Evolutionary conservation across 257 asterid species (phyloP).

Genomic region (Plantago ovata): DNA sequence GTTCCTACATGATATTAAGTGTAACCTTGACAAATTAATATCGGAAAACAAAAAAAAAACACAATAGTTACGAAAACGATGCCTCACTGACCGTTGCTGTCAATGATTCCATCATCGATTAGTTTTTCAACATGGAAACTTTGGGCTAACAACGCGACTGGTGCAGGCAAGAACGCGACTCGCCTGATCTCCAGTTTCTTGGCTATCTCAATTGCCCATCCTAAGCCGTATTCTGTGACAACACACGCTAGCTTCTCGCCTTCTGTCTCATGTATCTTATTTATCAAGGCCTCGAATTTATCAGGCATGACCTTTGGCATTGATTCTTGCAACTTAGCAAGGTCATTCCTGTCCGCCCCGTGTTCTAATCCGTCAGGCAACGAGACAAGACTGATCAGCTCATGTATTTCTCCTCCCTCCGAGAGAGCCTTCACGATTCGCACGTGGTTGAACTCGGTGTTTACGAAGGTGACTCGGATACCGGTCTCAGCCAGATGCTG

Average conservation of each 20-base stretch:
- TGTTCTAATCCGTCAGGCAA: constrained; percentile 39
- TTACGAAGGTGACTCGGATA: constrained; percentile 34
- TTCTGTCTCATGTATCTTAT: constrained; percentile 20
- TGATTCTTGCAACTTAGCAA: constrained; percentile 20
- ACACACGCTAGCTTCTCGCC: constrained; percentile 5
- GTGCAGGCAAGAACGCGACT: constrained; percentile 10
- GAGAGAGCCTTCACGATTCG: constrained; percentile 27
- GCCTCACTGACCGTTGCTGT: constrained; percentile 14
- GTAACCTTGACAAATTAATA: neutral
- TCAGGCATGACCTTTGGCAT: constrained; percentile 27
- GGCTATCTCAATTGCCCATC: constrained; percentile 16
- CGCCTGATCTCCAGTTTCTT: constrained; percentile 12
- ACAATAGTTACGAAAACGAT: constrained; percentile 9
- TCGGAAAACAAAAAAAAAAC: neutral
- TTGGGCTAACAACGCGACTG: neutral
- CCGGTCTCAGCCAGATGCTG: constrained; percentile 28
- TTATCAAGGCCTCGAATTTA: constrained; percentile 25
- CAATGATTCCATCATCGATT: constrained; percentile 13
- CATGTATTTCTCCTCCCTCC: neutral
- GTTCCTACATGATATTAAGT: constrained; percentile 28
- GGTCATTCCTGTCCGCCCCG: constrained; percentile 32
- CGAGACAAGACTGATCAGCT: constrained; percentile 24
- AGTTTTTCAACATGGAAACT: constrained; percentile 1
- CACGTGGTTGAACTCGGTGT: constrained; percentile 28
- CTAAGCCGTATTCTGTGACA: constrained; percentile 11